Percentiles rank a stretch among this genome's conserved stretches.
Evolutionary conservation across 2,329 filamentous ascomycete genomes (phyloP).

Genomic region (Calonectria honghensis): DNA sequence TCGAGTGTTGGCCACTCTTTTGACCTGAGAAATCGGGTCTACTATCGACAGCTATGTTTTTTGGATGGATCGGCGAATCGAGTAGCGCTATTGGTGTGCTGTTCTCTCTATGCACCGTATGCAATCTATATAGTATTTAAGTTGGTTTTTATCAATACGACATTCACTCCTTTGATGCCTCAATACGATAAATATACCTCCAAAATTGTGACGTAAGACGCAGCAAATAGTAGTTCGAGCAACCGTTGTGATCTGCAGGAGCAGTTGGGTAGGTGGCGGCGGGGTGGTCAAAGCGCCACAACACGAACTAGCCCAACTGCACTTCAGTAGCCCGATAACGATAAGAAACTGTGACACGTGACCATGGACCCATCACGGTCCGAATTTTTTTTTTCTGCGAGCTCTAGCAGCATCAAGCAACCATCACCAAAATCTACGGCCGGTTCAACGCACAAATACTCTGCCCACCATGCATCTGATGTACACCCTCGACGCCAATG

Average conservation of each 20-base stretch:
- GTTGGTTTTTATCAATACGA: slow-evolving; percentile 28
- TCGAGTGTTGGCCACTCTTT: slow-evolving; percentile 30
- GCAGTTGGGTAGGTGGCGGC: background rate
- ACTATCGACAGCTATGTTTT: slow-evolving; percentile 7
- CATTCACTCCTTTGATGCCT: slow-evolving; percentile 18
- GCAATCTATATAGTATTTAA: slow-evolving; percentile 15
- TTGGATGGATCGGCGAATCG: slow-evolving; percentile 3
- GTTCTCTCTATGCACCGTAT: background rate
- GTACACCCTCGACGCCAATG: slow-evolving; percentile 89
- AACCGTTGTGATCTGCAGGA: slow-evolving; percentile 2
- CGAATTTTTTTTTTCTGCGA: slow-evolving; percentile 43
- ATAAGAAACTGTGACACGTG: slow-evolving; percentile 36
- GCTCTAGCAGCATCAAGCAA: slow-evolving; percentile 39
- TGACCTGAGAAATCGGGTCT: slow-evolving; percentile 10
- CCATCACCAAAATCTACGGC: slow-evolving; percentile 35
- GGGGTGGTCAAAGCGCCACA: slow-evolving; percentile 18
- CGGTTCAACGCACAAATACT: slow-evolving; percentile 30
- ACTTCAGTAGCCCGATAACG: slow-evolving; percentile 33
- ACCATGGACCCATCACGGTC: slow-evolving; percentile 26
- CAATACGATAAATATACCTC: background rate
- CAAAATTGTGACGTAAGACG: slow-evolving; percentile 7
- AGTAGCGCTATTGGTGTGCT: background rate
- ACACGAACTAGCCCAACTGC: background rate
- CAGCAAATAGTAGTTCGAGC: background rate
- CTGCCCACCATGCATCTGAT: slow-evolving; percentile 74